A percentile compares a stretch with the other conserved stretches of the same genome.
phyloP scores from a whole-genome alignment of 176 grass and related monocot genomes.

The Ensete glaucum region DNA sequence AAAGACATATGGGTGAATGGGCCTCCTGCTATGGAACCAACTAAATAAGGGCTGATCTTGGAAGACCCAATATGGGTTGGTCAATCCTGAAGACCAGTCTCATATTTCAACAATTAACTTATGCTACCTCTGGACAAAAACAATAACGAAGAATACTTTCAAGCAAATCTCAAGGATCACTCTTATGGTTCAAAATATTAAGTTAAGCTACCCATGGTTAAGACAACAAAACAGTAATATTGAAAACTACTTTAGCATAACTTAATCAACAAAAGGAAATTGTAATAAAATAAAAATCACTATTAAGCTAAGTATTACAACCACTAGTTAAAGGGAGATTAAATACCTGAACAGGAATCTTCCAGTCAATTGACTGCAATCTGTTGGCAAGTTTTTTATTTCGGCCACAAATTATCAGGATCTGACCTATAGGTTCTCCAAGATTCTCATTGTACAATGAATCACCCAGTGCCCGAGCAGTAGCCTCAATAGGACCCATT shows the following conservation, averaged over 20 bases:
- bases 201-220: background rate
- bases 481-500: constrained; percentile 97
- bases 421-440: constrained; percentile 57
- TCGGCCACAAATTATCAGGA: constrained; percentile 86
- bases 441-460: constrained; percentile 56
- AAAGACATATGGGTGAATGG: background rate
- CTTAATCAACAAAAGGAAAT: background rate
- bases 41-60: background rate
- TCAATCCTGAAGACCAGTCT: background rate
- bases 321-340: background rate
- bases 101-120: background rate
- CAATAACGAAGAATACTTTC: too few species aligned
- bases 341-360: constrained; percentile 79
- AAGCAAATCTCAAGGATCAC: background rate
- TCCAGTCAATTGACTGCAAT: constrained; percentile 79
- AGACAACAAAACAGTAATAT: background rate
- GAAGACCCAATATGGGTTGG: background rate
- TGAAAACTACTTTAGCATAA: background rate
- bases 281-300: background rate
- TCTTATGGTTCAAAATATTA: background rate
- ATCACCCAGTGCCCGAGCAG: constrained; percentile 68
- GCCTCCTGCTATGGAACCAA: background rate
- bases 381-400: constrained; percentile 68
- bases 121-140: background rate
- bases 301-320: background rate